Evolutionary conservation across 2,329 filamentous ascomycete genomes (phyloP).

Genomic region (Cladophialophora chaetospira): DNA sequence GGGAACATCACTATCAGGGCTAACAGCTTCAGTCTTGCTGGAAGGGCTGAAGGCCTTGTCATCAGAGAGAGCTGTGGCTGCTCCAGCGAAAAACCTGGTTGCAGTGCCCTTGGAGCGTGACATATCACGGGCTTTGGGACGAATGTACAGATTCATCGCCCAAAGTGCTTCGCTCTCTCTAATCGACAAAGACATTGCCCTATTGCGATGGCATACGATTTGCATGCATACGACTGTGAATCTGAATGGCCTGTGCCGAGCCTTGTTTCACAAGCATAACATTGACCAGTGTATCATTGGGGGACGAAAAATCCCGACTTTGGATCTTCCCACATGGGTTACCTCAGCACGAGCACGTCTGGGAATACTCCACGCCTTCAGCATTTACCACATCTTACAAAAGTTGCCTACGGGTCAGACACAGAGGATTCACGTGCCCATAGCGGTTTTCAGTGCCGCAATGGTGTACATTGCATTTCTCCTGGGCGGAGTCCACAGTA

Average conservation of each 20-base stretch:
- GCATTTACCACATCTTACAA: conserved; percentile 50
- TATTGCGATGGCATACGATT: conserved; percentile 50
- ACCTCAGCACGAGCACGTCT: conserved; percentile 43
- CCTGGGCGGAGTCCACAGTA: conserved; percentile 37
- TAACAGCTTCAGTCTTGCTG: conserved; percentile 35
- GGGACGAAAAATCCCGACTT: conserved; percentile 35
- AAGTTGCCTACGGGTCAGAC: conserved; percentile 47
- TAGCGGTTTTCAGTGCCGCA: conserved; percentile 47
- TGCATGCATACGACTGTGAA: conserved; percentile 48
- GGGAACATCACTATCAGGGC: conserved; percentile 3
- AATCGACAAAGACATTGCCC: conserved; percentile 42
- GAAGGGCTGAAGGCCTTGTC: conserved; percentile 49
- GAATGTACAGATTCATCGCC: conserved; percentile 43
- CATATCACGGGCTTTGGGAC: conserved; percentile 42
- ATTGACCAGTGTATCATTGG: conserved; percentile 43
- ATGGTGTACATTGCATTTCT: conserved; percentile 48
- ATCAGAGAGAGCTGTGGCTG: conserved; percentile 42
- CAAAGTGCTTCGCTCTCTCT: conserved; percentile 41
- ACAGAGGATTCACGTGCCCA: conserved; percentile 50
- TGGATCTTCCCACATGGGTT: conserved; percentile 45
- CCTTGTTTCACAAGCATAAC: conserved; percentile 43
- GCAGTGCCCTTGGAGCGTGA: conserved; percentile 45
- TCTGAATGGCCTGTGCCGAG: conserved; percentile 43
- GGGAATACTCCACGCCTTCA: conserved; percentile 47
- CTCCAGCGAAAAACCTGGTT: conserved; percentile 40